These are phyloP conservation scores for Protomyces inouyei DNA, from an alignment of 1,139 yeast genomes.

Conservation along the genomic window DNA sequence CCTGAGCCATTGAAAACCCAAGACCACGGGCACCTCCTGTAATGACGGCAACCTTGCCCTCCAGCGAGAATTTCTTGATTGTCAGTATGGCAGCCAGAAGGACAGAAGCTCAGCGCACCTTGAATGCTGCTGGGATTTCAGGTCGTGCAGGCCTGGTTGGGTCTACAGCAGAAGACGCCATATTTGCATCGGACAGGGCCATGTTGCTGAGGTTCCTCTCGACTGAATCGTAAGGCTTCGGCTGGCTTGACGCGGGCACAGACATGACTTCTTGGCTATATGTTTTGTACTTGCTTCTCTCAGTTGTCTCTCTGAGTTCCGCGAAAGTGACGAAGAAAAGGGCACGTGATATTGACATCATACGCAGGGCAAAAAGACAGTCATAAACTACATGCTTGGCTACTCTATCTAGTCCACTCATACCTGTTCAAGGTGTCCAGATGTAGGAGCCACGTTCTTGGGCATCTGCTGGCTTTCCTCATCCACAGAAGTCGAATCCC, in stretches of 20 bases:
- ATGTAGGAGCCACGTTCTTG: neutral
- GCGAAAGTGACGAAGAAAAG: neutral
- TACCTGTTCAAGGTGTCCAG: neutral
- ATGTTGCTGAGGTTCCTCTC: constrained; percentile 4
- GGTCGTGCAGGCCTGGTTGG: neutral
- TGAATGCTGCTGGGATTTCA: constrained; percentile 22
- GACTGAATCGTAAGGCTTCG: neutral
- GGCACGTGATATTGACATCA: neutral
- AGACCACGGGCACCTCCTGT: constrained; percentile 90
- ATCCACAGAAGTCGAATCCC: neutral
- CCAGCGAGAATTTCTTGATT: constrained; percentile 45
- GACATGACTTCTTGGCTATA: neutral
- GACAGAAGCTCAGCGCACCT: neutral
- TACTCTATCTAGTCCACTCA: neutral
- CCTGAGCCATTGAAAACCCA: constrained; percentile 79
- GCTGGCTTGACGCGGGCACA: neutral
- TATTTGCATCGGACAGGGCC: constrained; percentile 2
- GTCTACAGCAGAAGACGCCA: neutral
- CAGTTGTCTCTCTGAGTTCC: neutral
- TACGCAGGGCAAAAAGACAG: neutral
- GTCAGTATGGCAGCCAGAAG: neutral
- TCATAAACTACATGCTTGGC: neutral
- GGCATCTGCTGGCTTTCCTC: neutral
- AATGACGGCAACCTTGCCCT: constrained; percentile 78
- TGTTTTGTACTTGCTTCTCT: neutral